These are phyloP conservation scores for Candida tibetensis DNA, from an alignment of 805 yeast species.

Conservation along the genomic window DNA sequence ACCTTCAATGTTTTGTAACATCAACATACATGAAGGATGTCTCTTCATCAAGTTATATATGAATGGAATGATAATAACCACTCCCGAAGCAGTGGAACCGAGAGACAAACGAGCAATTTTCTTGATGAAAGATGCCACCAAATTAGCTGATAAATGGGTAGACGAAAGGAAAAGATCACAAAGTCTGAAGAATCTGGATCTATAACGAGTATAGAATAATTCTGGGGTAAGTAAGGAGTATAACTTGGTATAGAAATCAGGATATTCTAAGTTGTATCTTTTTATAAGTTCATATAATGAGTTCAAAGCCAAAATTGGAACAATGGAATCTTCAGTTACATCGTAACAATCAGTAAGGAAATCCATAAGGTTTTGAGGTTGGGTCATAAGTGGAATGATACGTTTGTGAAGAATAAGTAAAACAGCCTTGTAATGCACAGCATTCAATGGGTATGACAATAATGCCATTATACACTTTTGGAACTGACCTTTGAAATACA, in stretches of 20 bases:
- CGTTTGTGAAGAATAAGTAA: conserved; percentile 76
- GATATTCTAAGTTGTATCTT: conserved; percentile 81
- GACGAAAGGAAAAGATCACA: conserved; percentile 83
- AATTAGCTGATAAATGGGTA: conserved; percentile 77
- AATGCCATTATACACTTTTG: conserved; percentile 66
- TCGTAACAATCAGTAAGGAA: conserved; percentile 86
- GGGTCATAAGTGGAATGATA: conserved; percentile 74
- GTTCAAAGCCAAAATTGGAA: conserved; percentile 78
- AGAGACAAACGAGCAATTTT: conserved; percentile 71
- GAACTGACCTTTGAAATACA: conserved; percentile 58
- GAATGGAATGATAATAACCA: conserved; percentile 85
- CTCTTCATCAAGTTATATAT: conserved; percentile 83
- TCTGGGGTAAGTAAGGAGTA: conserved; percentile 77
- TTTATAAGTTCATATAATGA: conserved; percentile 86
- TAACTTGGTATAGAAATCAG: conserved; percentile 79
- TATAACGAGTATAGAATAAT: conserved; percentile 71
- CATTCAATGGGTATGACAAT: conserved; percentile 48
- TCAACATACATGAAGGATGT: conserved; percentile 91
- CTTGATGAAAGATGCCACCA: conserved; percentile 89
- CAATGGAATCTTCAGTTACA: conserved; percentile 40
- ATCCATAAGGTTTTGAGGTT: conserved; percentile 87
- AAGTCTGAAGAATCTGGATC: conserved; percentile 84
- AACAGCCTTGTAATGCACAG: conserved; percentile 64
- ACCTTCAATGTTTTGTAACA: conserved; percentile 58
- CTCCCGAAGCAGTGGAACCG: conserved; percentile 82